A percentile compares a stretch with the other conserved stretches of the same genome.
Conservation (phyloP, 257 asterid species). For the Solanum boliviense region DNA sequence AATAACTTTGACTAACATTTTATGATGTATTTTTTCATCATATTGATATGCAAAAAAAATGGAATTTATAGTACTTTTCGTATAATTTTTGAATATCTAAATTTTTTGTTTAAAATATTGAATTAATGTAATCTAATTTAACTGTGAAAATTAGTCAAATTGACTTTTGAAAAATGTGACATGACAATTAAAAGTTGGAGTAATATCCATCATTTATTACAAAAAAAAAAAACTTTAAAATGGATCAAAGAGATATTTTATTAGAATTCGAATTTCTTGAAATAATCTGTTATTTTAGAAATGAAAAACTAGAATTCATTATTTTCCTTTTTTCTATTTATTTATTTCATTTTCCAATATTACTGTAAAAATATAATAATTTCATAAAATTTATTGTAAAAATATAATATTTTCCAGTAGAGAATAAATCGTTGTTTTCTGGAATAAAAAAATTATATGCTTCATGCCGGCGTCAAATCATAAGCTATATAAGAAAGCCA, state of each 20-base stretch:
- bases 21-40: neutral
- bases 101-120: too few species aligned
- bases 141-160: too few species aligned
- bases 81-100: too few species aligned
- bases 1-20: too few species aligned
- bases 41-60: neutral
- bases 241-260: neutral
- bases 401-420: neutral
- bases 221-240: neutral
- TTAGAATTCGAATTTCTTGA: neutral
- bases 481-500: neutral
- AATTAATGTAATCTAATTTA: neutral
- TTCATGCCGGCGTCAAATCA: neutral
- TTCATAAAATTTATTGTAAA: neutral
- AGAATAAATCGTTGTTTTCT: neutral
- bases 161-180: neutral
- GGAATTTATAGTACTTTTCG: too few species aligned
- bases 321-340: neutral
- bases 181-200: neutral
- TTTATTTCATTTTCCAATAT: neutral
- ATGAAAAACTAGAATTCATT: neutral
- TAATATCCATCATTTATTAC: neutral
- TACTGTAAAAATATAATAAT: neutral
- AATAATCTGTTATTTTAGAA: neutral
- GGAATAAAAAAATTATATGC: neutral